A percentile compares a stretch with the other conserved stretches of the same genome.
phyloP scores from a whole-genome alignment of 2,329 filamentous ascomycete genomes.

The Pseudogymnoascus sp. region DNA sequence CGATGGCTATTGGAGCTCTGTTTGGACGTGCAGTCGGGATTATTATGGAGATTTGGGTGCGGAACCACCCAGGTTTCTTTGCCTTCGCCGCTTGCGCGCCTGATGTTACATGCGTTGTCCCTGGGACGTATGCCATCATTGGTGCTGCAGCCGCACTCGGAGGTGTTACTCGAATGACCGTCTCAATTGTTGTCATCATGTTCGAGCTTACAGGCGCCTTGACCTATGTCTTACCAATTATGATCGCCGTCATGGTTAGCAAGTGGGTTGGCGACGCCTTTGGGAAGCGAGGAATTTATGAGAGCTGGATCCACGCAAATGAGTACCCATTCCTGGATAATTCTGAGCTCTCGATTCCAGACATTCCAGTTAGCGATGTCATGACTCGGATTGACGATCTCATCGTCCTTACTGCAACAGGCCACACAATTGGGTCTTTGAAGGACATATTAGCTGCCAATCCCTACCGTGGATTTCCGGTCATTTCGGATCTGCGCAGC shows the following conservation, averaged over 20 bases:
- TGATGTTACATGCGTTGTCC: slow-evolving; percentile 81
- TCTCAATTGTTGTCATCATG: slow-evolving; percentile 98
- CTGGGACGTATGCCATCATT: slow-evolving; percentile 93
- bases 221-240: slow-evolving; percentile 94
- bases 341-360: slow-evolving; percentile 67
- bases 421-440: slow-evolving; percentile 77
- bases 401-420: slow-evolving; percentile 76
- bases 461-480: slow-evolving; percentile 83
- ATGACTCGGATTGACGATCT: slow-evolving; percentile 93
- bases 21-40: slow-evolving; percentile 86
- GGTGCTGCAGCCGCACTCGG: slow-evolving; percentile 91
- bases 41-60: slow-evolving; percentile 81
- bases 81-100: slow-evolving; percentile 76
- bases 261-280: slow-evolving; percentile 99
- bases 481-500: slow-evolving; percentile 71
- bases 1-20: slow-evolving; percentile 90
- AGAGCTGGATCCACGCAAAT: slow-evolving; percentile 94
- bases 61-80: slow-evolving; percentile 68
- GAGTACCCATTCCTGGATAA: slow-evolving; percentile 95
- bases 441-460: slow-evolving; percentile 65
- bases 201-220: slow-evolving; percentile 96
- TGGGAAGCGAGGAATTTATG: slow-evolving; percentile 88
- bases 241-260: slow-evolving; percentile 96
- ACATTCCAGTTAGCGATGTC: slow-evolving; percentile 77
- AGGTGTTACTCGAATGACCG: slow-evolving; percentile 91